Evolutionary conservation across 2,329 filamentous ascomycete species (phyloP).

Genomic region (Colletotrichum sojae): DNA sequence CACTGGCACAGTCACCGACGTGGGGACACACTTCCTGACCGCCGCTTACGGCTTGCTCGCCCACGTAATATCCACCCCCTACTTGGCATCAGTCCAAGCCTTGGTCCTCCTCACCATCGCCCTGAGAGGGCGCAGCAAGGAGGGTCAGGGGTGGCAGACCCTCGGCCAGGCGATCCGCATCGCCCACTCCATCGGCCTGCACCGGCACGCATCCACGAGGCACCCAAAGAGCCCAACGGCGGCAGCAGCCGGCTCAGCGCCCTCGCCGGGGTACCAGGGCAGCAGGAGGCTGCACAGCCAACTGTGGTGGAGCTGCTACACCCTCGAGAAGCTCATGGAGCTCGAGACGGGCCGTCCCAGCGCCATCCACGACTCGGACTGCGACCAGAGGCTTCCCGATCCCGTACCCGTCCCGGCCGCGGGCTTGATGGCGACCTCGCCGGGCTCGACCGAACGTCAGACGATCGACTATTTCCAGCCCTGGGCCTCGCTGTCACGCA

Average conservation of each 20-base stretch:
- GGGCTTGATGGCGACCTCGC: neutral
- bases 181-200: constrained; percentile 46
- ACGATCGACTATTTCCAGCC: constrained; percentile 39
- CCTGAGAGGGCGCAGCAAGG: constrained; percentile 41
- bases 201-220: constrained; percentile 36
- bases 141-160: constrained; percentile 47
- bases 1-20: constrained; percentile 28
- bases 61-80: constrained; percentile 42
- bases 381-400: constrained; percentile 21
- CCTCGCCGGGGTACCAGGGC: constrained; percentile 19
- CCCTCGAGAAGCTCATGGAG: constrained; percentile 57
- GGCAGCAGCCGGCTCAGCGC: constrained; percentile 4
- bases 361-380: constrained; percentile 42
- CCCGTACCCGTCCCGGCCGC: neutral
- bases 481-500: constrained; percentile 39
- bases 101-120: constrained; percentile 42
- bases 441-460: neutral
- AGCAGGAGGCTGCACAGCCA: constrained; percentile 62
- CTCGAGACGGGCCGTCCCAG: constrained; percentile 45
- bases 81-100: constrained; percentile 43
- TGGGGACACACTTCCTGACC: constrained; percentile 36
- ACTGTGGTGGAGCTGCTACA: constrained; percentile 69
- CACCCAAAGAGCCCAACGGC: neutral
- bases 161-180: constrained; percentile 45
- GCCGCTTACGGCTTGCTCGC: constrained; percentile 42